Evolutionary conservation across 495 filamentous ascomycete genomes (phyloP).

Genomic region (Chaetomidium leptoderma): DNA sequence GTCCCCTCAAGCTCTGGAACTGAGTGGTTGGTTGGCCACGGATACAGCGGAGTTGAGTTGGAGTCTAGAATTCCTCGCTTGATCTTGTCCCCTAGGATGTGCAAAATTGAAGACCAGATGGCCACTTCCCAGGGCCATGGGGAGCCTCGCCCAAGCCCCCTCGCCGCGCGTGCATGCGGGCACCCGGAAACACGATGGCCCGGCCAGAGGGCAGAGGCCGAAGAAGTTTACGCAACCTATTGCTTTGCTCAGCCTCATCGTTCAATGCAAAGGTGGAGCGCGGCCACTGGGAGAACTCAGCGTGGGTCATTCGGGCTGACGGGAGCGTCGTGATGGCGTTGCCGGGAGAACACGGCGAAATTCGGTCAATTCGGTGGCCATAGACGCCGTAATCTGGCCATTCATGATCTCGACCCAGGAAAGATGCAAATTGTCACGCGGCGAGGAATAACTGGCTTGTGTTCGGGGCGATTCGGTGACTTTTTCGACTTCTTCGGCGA

Average conservation of each 20-base stretch:
- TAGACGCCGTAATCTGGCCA: conserved; percentile 25
- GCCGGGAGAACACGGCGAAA: not conserved
- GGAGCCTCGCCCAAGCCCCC: not conserved
- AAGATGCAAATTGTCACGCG: not conserved
- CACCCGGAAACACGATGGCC: not conserved
- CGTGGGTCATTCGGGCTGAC: not conserved
- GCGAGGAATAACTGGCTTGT: not conserved
- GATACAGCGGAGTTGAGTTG: not conserved
- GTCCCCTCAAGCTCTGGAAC: no score
- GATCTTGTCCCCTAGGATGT: not conserved
- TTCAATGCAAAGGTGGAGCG: not conserved
- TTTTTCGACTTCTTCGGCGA: no score
- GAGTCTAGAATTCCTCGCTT: not conserved
- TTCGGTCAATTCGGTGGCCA: not conserved
- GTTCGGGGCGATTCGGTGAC: no score
- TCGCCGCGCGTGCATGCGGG: not conserved
- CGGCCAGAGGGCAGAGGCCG: not conserved
- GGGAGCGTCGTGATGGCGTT: not conserved
- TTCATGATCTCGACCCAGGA: conserved; percentile 7
- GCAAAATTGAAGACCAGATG: not conserved
- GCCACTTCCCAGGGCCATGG: not conserved
- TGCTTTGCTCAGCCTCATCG: not conserved
- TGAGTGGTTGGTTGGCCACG: not conserved
- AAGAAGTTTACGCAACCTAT: conserved; percentile 1
- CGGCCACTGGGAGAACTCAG: conserved; percentile 2